Evolutionary conservation across 805 yeast genomes (phyloP), one percentile per base, ranked within the genome.

Genomic region (Saccharomycopsis lassenensis): DNA sequence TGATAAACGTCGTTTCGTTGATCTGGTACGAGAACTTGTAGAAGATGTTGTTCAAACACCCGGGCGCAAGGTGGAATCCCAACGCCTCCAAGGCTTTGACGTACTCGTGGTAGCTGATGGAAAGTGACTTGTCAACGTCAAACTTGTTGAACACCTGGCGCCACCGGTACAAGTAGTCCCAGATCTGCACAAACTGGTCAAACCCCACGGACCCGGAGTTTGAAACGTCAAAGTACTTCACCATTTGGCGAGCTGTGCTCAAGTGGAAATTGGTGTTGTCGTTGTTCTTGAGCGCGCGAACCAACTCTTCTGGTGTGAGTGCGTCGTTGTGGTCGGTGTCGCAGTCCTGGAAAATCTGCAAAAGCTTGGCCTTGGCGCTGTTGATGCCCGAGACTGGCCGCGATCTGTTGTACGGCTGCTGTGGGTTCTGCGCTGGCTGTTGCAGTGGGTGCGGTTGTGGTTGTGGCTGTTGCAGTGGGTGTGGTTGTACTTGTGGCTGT

Each of bases 101-200:
- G 24, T 24, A 41, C 20, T 41, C 44, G 17, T 15, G 16, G 12
- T 27, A 34, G 22, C 34, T 31, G 14, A 41, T 34, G n/a, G 32
- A 18, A 16, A 26, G 31, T 8, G 30, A 37, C 12, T 18, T 24
- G 31, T 41, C 38, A 5, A 12, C 21, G 31, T 41, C 44, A 22
- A 29, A 37, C 21, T 25, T 29, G 15, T 33, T 39, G 28, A 41
- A 41, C 4, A 41, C 28, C 4, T 26, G 14, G 36, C 34, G 36
- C 44, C 44, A 41, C 17, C 29, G 29, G 15, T 22, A 10, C n/a
- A 40, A 15, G 15, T 40, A 40, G 7, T 35, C 24, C 27, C 29
- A 40, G 6, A 40, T 19, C 12, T 23, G 30, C 20, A 31, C 25
- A 26, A 40, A 40, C 17, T 40, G 39, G 8, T 31, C 29, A 32